Evolutionary conservation across 169 alveolate species (phyloP).

Genomic region (Plasmodium blacklocki): DNA sequence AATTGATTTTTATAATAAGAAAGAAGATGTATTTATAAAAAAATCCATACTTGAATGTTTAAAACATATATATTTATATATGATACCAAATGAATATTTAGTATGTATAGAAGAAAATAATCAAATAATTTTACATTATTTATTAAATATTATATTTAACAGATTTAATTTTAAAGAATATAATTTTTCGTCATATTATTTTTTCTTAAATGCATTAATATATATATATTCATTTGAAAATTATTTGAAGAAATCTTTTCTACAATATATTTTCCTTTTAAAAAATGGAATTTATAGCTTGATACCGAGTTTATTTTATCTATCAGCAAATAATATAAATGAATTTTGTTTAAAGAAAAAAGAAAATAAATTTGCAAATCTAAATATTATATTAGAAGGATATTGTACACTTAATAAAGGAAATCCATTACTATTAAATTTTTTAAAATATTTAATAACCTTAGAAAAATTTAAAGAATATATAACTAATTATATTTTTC

Average conservation of each 20-base stretch:
- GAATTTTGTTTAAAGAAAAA: conserved; percentile 65
- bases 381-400: conserved; percentile 56
- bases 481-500: conserved; percentile 28
- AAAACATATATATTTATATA: conserved; percentile 58
- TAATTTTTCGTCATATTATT: conserved; percentile 57
- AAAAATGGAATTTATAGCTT: conserved; percentile 46
- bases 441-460: conserved; percentile 10
- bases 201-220: conserved; percentile 51
- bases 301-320: conserved; percentile 49
- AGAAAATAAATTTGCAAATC: conserved; percentile 55
- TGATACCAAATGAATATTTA: conserved; percentile 40
- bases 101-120: conserved; percentile 28
- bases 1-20: conserved; percentile 43
- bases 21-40: conserved; percentile 36
- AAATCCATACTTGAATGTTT: conserved; percentile 64
- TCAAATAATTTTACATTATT: conserved; percentile 9
- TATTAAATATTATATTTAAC: conserved; percentile 55
- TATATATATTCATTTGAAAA: conserved; percentile 47
- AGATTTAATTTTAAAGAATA: conserved; percentile 74
- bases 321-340: conserved; percentile 53
- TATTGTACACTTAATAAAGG: conserved; percentile 32
- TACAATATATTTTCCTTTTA: conserved; percentile 59
- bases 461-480: conserved; percentile 9
- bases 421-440: conserved; percentile 40
- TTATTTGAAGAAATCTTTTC: conserved; percentile 36